These are phyloP conservation scores for Microbotryum violaceum DNA, from an alignment of 1,284 basidiomycete genomes.

Conservation along the genomic window DNA sequence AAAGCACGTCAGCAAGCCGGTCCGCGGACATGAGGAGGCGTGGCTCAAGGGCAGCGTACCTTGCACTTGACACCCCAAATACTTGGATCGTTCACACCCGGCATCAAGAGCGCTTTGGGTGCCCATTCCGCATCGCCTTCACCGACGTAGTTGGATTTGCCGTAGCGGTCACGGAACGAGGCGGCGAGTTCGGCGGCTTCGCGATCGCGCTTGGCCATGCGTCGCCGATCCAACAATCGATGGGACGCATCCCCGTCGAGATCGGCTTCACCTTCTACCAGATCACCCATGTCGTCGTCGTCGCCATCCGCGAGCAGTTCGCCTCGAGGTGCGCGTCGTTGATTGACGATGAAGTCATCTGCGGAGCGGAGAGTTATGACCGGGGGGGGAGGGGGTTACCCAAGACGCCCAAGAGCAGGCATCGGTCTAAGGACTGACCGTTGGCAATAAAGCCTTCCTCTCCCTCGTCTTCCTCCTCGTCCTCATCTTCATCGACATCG, in stretches of 20 bases:
- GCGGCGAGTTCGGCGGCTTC: slow-evolving; percentile 81
- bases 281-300: slow-evolving; percentile 55
- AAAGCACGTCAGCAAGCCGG: neutral
- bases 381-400: neutral
- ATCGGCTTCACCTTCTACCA: slow-evolving; percentile 54
- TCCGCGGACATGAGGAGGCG: neutral
- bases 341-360: slow-evolving; percentile 61
- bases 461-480: slow-evolving; percentile 57
- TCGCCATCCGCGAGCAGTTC: slow-evolving; percentile 40
- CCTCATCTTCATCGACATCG: slow-evolving; percentile 76
- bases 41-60: slow-evolving; percentile 47
- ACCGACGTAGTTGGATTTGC: slow-evolving; percentile 53
- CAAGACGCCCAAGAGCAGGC: slow-evolving; percentile 44
- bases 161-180: slow-evolving; percentile 74
- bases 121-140: slow-evolving; percentile 59
- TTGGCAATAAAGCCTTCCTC: slow-evolving; percentile 39
- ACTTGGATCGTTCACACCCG: slow-evolving; percentile 88
- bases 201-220: slow-evolving; percentile 69
- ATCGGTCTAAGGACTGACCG: slow-evolving; percentile 7
- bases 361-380: neutral
- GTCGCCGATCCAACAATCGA: slow-evolving; percentile 65
- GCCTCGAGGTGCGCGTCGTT: slow-evolving; percentile 14
- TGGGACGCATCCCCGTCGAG: slow-evolving; percentile 54
- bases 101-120: slow-evolving; percentile 93
- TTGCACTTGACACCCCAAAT: slow-evolving; percentile 94